These are phyloP conservation scores for Hemileia vastatrix DNA, from an alignment of 1,284 basidiomycete genomes.

Conservation along the genomic window DNA sequence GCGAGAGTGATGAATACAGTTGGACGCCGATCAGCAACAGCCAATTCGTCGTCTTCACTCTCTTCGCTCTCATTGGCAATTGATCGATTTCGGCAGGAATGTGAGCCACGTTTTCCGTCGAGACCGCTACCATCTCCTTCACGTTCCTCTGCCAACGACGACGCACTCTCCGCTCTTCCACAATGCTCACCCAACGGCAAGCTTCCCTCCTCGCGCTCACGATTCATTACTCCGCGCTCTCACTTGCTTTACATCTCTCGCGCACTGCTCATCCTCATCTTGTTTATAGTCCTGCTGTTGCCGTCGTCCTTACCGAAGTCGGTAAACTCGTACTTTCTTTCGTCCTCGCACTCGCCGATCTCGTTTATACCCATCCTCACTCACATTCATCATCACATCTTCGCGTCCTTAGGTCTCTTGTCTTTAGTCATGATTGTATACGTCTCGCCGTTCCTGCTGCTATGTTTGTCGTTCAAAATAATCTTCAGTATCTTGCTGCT, in stretches of 20 bases:
- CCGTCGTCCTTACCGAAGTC: slow-evolving; percentile 28
- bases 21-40: no score
- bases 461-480: slow-evolving; percentile 43
- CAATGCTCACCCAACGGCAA: no score
- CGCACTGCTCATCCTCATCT: not conserved
- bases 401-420: slow-evolving; percentile 15
- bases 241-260: slow-evolving; percentile 15
- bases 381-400: slow-evolving; percentile 1
- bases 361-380: not conserved
- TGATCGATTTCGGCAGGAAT: no score
- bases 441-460: slow-evolving; percentile 39
- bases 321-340: slow-evolving; percentile 36
- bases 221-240: slow-evolving; percentile 17
- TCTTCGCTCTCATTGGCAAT: no score
- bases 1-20: no score
- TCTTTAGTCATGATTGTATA: slow-evolving; percentile 29
- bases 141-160: no score
- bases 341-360: slow-evolving; percentile 30
- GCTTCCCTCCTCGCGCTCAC: slow-evolving; percentile 7
- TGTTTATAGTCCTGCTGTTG: slow-evolving; percentile 10
- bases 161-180: no score
- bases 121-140: no score
- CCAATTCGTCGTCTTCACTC: no score
- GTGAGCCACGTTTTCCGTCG: no score
- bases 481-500: slow-evolving; percentile 44